Evolutionary conservation across 2,329 filamentous ascomycete species (phyloP).

Genomic region (Fusarium sp.): DNA sequence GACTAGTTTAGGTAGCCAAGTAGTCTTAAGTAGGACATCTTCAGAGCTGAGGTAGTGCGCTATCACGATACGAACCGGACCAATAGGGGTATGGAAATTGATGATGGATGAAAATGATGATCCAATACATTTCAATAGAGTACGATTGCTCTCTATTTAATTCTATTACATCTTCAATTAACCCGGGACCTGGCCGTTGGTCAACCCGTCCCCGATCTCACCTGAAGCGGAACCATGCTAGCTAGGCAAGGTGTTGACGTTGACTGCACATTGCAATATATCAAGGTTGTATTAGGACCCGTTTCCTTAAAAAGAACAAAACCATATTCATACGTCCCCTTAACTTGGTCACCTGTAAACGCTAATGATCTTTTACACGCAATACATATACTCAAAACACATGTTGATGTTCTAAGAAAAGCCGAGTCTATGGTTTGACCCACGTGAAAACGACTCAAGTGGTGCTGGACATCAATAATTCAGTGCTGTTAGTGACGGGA

Average conservation of each 20-base stretch:
- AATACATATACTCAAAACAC: conserved; percentile 6
- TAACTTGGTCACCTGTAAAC: conserved; percentile 17
- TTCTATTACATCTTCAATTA: conserved; percentile 31
- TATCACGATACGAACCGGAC: conserved; percentile 25
- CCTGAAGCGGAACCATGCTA: conserved; percentile 45
- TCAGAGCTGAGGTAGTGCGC: conserved; percentile 39
- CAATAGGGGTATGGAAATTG: conserved; percentile 17
- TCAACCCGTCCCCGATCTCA: conserved; percentile 43
- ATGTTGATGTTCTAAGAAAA: neutral
- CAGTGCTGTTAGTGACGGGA: neutral
- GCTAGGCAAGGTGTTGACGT: conserved; percentile 27
- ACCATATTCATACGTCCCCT: conserved; percentile 8
- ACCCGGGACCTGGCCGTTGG: conserved; percentile 38
- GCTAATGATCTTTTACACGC: conserved; percentile 15
- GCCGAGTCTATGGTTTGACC: conserved; percentile 21
- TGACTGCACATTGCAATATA: neutral
- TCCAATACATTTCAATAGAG: neutral
- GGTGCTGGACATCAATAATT: neutral
- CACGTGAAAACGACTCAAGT: conserved; percentile 13
- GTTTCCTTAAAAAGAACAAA: conserved; percentile 41
- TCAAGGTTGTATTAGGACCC: conserved; percentile 35
- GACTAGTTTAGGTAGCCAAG: neutral
- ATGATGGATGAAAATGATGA: conserved; percentile 17
- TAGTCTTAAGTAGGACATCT: conserved; percentile 31
- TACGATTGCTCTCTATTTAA: conserved; percentile 17